A percentile compares a stretch with the other conserved stretches of the same genome.
These are phyloP conservation scores for Hordeum pubiflorum DNA, from an alignment of 202 grass and related monocot species.

Conservation along the genomic window DNA sequence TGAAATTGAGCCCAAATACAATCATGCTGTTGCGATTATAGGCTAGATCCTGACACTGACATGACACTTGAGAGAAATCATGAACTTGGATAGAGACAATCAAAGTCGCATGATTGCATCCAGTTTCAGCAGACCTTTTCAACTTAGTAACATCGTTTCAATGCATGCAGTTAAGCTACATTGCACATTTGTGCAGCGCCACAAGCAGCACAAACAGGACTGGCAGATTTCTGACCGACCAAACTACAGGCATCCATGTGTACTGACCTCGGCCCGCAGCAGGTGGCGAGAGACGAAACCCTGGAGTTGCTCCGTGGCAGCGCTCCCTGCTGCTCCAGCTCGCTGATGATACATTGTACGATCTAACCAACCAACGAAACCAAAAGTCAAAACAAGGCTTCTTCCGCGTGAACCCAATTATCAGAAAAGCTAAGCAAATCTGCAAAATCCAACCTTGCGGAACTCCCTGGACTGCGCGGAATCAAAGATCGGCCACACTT, in stretches of 20 bases:
- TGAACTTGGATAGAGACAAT: slow-evolving; percentile 5
- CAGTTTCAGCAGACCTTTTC: slow-evolving; percentile 17
- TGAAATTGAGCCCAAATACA: too few relatives aligned
- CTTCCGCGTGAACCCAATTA: slow-evolving; percentile 1
- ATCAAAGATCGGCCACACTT: slow-evolving; percentile 96
- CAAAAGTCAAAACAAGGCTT: slow-evolving; percentile 6
- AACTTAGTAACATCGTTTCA: not conserved
- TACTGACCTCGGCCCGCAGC: slow-evolving; percentile 86
- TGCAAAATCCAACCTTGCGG: slow-evolving; percentile 61
- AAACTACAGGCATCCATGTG: slow-evolving; percentile 4
- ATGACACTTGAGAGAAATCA: not conserved
- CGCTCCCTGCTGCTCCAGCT: slow-evolving; percentile 90
- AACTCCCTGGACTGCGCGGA: slow-evolving; percentile 95
- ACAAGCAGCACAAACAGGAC: not conserved
- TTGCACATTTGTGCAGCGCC: not conserved
- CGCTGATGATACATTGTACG: slow-evolving; percentile 98
- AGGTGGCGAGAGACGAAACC: slow-evolving; percentile 94
- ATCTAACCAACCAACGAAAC: slow-evolving; percentile 46
- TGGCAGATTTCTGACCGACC: not conserved
- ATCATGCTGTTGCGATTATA: too few relatives aligned
- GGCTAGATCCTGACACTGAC: not conserved
- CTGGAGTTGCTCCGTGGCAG: slow-evolving; percentile 96
- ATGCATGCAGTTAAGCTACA: slow-evolving; percentile 21
- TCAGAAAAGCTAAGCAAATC: slow-evolving; percentile 5
- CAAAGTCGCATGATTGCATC: not conserved